Evolutionary conservation across 1,139 yeast species (phyloP), one percentile per base, ranked within the genome.

Genomic region (Yamadazyma friedrichii): DNA sequence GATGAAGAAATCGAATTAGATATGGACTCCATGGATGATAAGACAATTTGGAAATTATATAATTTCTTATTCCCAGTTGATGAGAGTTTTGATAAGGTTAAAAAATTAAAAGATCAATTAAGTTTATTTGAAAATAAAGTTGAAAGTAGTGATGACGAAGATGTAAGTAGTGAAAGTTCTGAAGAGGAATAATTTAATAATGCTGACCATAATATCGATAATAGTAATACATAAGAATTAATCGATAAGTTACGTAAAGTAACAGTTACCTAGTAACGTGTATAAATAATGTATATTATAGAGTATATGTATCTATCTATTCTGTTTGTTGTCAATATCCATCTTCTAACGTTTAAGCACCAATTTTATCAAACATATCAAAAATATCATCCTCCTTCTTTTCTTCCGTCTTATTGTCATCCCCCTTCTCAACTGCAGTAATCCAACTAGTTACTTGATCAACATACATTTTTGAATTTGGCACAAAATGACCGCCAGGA

Each of bases 1-100:
- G 98, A 93, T 55, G 94, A 85, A 59, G 77, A 72, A 53, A 94
- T 93, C 46, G 98, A 94, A 69, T 75, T 93, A 48, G 98, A 94
- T 63, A 86, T 94, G 83, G 98, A 93, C 62, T 88, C 85, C 63
- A 76, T 93, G 53, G 96, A 88, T 54, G 93, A 88, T 52, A 72
- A 80, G 40, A 91, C 98, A 1, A 78, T 93, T 38, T 67, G 88
- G 59, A 87, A 88, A 56, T 70, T 93, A 51, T 91, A 91, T 71
- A 84, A 87, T 62, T 85, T 76, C 61, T 82, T 85, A 45, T 85
- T 84, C 52, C 81, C 81, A 47, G 72, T 71, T 25, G 43, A 41
- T 44, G 85, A 84, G 55, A 48, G 45, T 33, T 31, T 41, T 35
- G 84, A 85, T 53, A 88, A 88, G 64, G 84, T 91, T 58, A 95